Evolutionary conservation across 139 green algal species (phyloP), one percentile per base, ranked within the genome.

Genomic region (Closterium sp.): DNA sequence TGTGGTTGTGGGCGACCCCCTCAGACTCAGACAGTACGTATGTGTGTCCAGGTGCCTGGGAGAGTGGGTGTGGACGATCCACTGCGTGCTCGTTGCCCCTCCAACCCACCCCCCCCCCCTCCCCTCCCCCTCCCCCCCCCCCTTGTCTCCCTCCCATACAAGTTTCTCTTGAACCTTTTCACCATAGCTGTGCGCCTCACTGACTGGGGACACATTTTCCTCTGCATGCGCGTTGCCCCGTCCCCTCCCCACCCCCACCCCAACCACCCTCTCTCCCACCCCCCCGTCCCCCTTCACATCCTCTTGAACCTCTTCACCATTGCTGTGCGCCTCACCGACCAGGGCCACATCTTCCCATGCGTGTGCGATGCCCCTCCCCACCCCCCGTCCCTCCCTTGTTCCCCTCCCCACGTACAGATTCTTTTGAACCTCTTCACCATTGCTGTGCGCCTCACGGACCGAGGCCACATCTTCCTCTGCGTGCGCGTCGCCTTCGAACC

Each of bases 381-480:
- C 34, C n/a, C 85, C 34, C n/a, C 25, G 4, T 33, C 23, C 8
- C 34, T 7, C 87, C 28, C 88, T 28, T 89, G 84, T 33, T 91
- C 87, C 76, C 10, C 34, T 19, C 66, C 28, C 33, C 34, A 66
- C 16, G 21, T 76, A 19, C 90, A 93, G 90, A 43, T 93, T 86
- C 34, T 93, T 21, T 31, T 91, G 4, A 93, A 91, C 81, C 85
- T 93, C 28, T 55, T 93, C 28, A 66, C 34, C 9, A 85, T 88
- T 85, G 90, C 90, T 32, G 25, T 93, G 25, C 92, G 86, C 16
- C 86, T 93, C 7, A 92, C 90, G 33, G 34, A 93, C 9, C 25
- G 21, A 33, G 90, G 90, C 90, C 90, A 93, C 86, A 88, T 93
- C 25, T 85, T 93, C 55, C 34, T 93, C 36, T 91, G 84, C 28